Conservation (phyloP, 2,329 filamentous ascomycete genomes). For the Daldinia sp. region DNA sequence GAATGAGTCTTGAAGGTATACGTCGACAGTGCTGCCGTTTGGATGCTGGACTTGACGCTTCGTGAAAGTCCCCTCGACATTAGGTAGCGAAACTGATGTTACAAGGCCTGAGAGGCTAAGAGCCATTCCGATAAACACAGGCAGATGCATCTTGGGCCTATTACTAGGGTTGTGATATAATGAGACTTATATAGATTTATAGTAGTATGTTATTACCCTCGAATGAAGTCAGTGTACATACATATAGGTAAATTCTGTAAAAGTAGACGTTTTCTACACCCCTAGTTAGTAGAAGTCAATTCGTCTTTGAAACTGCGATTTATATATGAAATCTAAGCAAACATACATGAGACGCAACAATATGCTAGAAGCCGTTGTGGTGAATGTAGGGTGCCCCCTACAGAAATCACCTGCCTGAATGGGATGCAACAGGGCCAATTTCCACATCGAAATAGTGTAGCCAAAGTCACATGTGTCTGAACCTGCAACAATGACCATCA, state of each 20-base stretch:
- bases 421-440: constrained; percentile 20
- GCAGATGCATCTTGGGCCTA: constrained; percentile 13
- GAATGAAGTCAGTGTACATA: background rate
- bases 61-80: constrained; percentile 15
- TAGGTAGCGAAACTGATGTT: constrained; percentile 15
- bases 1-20: constrained; percentile 28
- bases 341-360: background rate
- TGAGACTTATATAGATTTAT: background rate
- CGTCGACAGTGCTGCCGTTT: constrained; percentile 18
- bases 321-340: constrained; percentile 4
- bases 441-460: constrained; percentile 21
- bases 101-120: background rate
- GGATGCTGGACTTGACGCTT: constrained; percentile 18
- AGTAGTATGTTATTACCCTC: no score
- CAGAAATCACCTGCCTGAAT: constrained; percentile 30
- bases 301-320: background rate
- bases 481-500: constrained; percentile 6
- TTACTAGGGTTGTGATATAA: background rate
- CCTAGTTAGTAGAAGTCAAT: background rate
- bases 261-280: background rate
- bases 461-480: constrained; percentile 28
- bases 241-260: background rate
- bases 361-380: background rate
- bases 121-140: background rate
- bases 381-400: background rate